Evolutionary conservation across 306 rosid species (phyloP).

Genomic region (Pyrus betulifolia): DNA sequence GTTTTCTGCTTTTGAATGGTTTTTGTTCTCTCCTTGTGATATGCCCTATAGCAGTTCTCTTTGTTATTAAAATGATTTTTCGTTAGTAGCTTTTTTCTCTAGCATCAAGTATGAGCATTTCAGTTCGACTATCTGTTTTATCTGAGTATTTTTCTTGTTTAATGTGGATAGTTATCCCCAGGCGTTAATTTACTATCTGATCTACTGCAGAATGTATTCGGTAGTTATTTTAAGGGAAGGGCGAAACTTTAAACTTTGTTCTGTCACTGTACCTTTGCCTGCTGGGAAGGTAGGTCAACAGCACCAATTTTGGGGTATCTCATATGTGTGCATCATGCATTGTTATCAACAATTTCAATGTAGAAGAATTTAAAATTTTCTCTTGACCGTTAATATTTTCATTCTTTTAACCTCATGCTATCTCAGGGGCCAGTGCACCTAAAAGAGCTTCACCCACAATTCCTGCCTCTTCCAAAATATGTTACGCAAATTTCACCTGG

Average conservation of each 20-base stretch:
- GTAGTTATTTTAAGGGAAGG: constrained; percentile 66
- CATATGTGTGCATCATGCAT: constrained; percentile 9
- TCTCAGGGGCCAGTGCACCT: constrained; percentile 49
- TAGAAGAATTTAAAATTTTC: neutral
- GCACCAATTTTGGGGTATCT: constrained; percentile 7
- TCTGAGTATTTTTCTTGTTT: neutral
- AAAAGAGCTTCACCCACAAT: constrained; percentile 52
- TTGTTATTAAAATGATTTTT: neutral
- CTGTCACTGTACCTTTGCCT: constrained; percentile 65
- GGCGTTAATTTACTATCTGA: neutral
- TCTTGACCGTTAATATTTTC: constrained; percentile 6
- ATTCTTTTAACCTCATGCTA: constrained; percentile 17
- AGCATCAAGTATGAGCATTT: neutral
- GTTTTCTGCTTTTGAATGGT: neutral
- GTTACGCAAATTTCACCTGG: constrained; percentile 86
- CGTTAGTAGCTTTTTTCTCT: neutral
- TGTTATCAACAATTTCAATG: constrained; percentile 6
- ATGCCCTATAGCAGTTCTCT: neutral
- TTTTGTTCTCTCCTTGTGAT: neutral
- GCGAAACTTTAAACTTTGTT: constrained; percentile 55
- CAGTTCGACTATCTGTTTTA: neutral
- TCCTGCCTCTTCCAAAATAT: constrained; percentile 67
- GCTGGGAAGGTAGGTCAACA: constrained; percentile 47
- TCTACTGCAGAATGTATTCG: constrained; percentile 58
- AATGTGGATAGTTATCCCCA: constrained; percentile 1